Evolutionary conservation across 2,329 filamentous ascomycete genomes (phyloP).

Genomic region (Trichoderma endophyticum): DNA sequence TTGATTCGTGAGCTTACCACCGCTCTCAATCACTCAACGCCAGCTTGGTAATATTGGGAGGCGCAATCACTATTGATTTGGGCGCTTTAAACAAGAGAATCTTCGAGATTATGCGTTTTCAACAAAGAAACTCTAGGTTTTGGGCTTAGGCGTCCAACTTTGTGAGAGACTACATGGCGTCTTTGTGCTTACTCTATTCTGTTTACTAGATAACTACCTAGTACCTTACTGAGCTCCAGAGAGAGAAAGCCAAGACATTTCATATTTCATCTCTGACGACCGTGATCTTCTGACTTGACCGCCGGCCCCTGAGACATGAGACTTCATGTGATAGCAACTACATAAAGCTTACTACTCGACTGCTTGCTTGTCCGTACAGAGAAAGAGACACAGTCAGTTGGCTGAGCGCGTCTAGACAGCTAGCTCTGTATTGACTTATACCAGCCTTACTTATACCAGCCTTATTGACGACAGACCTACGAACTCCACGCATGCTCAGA

Average conservation of each 20-base stretch:
- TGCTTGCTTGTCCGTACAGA: neutral
- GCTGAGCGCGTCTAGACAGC: neutral
- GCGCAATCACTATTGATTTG: too few relatives aligned
- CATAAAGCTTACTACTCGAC: neutral
- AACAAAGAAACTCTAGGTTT: too few relatives aligned
- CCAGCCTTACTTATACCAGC: neutral
- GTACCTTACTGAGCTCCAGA: too few relatives aligned
- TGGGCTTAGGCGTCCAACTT: too few relatives aligned
- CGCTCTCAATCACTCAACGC: neutral
- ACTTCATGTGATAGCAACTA: neutral
- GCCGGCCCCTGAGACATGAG: neutral
- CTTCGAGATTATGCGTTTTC: too few relatives aligned
- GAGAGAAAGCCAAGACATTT: too few relatives aligned
- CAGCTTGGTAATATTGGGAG: too few relatives aligned
- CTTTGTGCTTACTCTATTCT: too few relatives aligned
- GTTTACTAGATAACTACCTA: too few relatives aligned
- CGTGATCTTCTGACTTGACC: neutral
- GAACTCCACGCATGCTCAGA: neutral
- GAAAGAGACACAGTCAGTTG: neutral
- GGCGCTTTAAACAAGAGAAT: too few relatives aligned
- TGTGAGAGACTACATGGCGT: too few relatives aligned
- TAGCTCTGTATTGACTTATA: neutral
- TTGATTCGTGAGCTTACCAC: neutral
- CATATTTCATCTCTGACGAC: neutral
- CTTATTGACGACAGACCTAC: neutral